These are phyloP conservation scores for Microdochium paspali DNA, from an alignment of 2,329 filamentous ascomycete genomes.

Conservation along the genomic window DNA sequence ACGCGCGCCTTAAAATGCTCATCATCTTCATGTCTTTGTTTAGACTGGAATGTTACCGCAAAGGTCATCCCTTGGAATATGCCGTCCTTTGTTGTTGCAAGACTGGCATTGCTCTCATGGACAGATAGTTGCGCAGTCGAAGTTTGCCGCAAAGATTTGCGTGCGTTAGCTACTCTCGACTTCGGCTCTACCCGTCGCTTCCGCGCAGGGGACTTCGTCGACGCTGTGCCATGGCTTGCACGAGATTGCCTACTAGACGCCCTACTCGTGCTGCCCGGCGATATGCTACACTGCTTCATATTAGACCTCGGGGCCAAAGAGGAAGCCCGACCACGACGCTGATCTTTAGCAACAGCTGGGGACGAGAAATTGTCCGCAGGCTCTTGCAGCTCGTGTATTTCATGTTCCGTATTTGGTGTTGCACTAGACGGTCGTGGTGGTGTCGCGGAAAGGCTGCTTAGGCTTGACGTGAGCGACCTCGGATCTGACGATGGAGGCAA, in stretches of 20 bases:
- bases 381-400: slow-evolving; percentile 2
- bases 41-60: slow-evolving; percentile 62
- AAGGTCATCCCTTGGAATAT: slow-evolving; percentile 81
- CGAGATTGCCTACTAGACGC: slow-evolving; percentile 9
- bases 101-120: slow-evolving; percentile 2
- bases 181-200: background rate
- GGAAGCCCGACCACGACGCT: slow-evolving; percentile 13
- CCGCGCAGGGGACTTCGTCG: background rate
- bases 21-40: slow-evolving; percentile 38
- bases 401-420: slow-evolving; percentile 14
- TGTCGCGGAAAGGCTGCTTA: slow-evolving; percentile 16
- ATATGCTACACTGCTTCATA: slow-evolving; percentile 12
- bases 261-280: slow-evolving; percentile 14
- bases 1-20: slow-evolving; percentile 33
- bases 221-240: background rate
- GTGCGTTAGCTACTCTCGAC: slow-evolving; percentile 7
- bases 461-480: slow-evolving; percentile 13
- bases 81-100: slow-evolving; percentile 2
- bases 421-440: slow-evolving; percentile 14
- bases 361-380: slow-evolving; percentile 15
- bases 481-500: slow-evolving; percentile 9
- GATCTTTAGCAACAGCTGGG: slow-evolving; percentile 19
- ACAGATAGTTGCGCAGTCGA: background rate
- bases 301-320: slow-evolving; percentile 9
- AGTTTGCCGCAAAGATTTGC: background rate